Percentiles rank a stretch among this genome's conserved stretches.
These are phyloP conservation scores for Diaporthe amygdali DNA, from an alignment of 2,329 filamentous ascomycete genomes.

Conservation along the genomic window DNA sequence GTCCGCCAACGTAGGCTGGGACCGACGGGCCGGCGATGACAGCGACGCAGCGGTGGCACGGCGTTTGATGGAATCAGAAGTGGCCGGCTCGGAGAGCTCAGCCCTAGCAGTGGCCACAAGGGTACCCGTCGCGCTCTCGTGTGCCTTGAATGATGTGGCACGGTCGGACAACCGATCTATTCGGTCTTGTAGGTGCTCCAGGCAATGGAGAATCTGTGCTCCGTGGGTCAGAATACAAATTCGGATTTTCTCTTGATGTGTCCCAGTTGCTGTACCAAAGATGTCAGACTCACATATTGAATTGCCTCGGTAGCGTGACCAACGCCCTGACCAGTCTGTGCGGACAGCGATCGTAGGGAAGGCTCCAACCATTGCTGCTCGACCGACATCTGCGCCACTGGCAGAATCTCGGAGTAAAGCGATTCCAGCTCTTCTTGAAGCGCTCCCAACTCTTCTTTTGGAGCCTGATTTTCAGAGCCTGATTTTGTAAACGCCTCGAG, in stretches of 20 bases:
- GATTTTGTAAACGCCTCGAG: slow-evolving; percentile 36
- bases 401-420: slow-evolving; percentile 71
- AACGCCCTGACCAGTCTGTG: slow-evolving; percentile 49
- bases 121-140: slow-evolving; percentile 44
- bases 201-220: slow-evolving; percentile 54
- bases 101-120: slow-evolving; percentile 48
- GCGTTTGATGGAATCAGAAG: slow-evolving; percentile 27
- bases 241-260: no score
- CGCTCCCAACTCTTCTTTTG: slow-evolving; percentile 49
- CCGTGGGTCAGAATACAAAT: slow-evolving; percentile 28
- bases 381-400: slow-evolving; percentile 73
- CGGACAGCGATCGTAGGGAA: slow-evolving; percentile 52
- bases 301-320: slow-evolving; percentile 52
- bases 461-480: slow-evolving; percentile 27
- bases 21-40: slow-evolving; percentile 40
- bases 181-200: slow-evolving; percentile 56
- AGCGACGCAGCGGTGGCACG: slow-evolving; percentile 30
- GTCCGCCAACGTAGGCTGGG: slow-evolving; percentile 23
- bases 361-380: slow-evolving; percentile 72
- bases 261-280: not conserved
- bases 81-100: slow-evolving; percentile 43
- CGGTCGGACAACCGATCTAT: slow-evolving; percentile 46
- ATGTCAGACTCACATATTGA: slow-evolving; percentile 50
- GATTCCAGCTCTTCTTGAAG: slow-evolving; percentile 72
- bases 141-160: slow-evolving; percentile 50